phyloP scores from a whole-genome alignment of 176 grass and related monocot genomes.

The Oryza officinalis region DNA sequence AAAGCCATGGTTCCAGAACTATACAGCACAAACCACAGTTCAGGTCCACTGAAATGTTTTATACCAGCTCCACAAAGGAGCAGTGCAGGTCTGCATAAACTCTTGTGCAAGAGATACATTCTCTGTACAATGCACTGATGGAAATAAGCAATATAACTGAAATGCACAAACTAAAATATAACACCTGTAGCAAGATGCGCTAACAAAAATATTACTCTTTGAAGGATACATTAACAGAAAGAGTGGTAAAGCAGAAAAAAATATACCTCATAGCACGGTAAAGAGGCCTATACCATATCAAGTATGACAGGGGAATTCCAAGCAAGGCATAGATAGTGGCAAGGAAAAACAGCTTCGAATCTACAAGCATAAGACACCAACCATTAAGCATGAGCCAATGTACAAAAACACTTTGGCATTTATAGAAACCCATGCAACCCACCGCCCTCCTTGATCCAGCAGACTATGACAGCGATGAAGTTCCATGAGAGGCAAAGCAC shows the following conservation, averaged over 20 bases:
- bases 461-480: conserved; percentile 86
- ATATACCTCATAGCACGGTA: conserved; percentile 90
- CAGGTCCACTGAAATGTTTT: not conserved
- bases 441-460: conserved; percentile 99
- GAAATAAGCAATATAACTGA: not conserved
- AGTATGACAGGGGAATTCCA: conserved; percentile 84
- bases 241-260: not conserved
- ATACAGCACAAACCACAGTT: not conserved
- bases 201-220: not conserved
- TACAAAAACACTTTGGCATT: not conserved
- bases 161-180: not conserved
- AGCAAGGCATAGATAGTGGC: conserved; percentile 88
- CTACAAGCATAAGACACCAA: conserved; percentile 41
- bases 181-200: not conserved
- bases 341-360: conserved; percentile 90
- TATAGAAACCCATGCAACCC: conserved; percentile 4
- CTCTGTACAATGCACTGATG: not conserved
- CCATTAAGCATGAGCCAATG: not conserved
- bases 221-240: not conserved
- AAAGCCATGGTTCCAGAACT: conserved; percentile 6
- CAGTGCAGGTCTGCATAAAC: not conserved
- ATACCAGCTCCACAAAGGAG: not conserved
- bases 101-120: not conserved
- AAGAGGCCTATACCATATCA: conserved; percentile 92
- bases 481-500: conserved; percentile 88